Conservation (phyloP, 2,329 filamentous ascomycete genomes). For the Neofusicoccum umdonicola region DNA sequence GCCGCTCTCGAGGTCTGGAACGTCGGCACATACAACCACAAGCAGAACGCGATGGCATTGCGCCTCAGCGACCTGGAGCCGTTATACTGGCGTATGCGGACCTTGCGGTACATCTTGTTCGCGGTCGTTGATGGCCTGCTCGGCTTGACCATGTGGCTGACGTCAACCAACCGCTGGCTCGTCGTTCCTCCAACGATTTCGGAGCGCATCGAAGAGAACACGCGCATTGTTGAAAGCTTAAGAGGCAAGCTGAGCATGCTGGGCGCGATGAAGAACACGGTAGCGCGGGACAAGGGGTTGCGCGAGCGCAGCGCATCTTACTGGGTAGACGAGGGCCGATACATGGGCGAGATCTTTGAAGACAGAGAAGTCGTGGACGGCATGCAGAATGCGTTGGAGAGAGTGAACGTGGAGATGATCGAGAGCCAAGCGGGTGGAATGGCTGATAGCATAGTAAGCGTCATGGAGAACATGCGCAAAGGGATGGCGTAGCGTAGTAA, state of each 20-base stretch:
- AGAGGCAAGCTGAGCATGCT: slow-evolving; percentile 69
- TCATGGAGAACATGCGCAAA: slow-evolving; percentile 14
- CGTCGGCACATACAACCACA: slow-evolving; percentile 63
- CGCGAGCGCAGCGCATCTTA: slow-evolving; percentile 67
- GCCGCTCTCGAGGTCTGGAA: slow-evolving; percentile 65
- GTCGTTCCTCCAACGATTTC: slow-evolving; percentile 59
- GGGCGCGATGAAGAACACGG: slow-evolving; percentile 76
- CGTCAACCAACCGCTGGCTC: slow-evolving; percentile 77
- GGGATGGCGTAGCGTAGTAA: neutral
- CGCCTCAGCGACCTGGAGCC: slow-evolving; percentile 62
- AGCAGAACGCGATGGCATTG: slow-evolving; percentile 61
- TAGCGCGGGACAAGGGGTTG: slow-evolving; percentile 69
- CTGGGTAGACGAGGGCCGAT: slow-evolving; percentile 73
- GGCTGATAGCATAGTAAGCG: slow-evolving; percentile 32
- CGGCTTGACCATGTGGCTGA: slow-evolving; percentile 68
- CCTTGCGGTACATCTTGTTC: slow-evolving; percentile 63
- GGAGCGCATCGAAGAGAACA: slow-evolving; percentile 63
- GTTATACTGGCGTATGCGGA: slow-evolving; percentile 68
- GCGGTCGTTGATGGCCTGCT: slow-evolving; percentile 63
- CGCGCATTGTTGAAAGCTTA: slow-evolving; percentile 56
- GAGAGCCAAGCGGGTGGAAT: slow-evolving; percentile 60
- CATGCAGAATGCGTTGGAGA: slow-evolving; percentile 64
- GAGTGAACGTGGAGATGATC: slow-evolving; percentile 62
- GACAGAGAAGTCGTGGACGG: slow-evolving; percentile 72
- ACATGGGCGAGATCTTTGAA: slow-evolving; percentile 75